These are phyloP conservation scores for Paspalum notatum DNA, from an alignment of 176 grass and related monocot species.

Conservation along the genomic window DNA sequence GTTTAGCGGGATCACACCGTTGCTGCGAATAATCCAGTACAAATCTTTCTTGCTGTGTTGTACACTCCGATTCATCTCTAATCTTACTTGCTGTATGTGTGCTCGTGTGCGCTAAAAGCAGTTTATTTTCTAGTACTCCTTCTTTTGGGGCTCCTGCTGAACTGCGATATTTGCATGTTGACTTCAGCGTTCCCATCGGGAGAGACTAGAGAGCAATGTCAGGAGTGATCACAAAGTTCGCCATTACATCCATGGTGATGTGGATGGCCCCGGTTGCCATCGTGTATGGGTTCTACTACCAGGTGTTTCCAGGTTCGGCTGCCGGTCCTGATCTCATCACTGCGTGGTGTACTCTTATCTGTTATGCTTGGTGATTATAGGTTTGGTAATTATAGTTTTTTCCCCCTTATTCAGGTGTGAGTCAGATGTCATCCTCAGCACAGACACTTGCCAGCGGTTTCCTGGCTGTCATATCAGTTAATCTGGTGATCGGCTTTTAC, in stretches of 20 bases:
- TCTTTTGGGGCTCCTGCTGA: not conserved
- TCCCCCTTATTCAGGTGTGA: conserved; percentile 42
- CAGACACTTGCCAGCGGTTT: conserved; percentile 84
- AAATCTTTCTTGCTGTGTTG: not conserved
- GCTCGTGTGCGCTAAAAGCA: not conserved
- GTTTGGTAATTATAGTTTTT: not conserved
- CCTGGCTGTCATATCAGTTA: conserved; percentile 86
- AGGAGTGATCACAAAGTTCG: conserved; percentile 73
- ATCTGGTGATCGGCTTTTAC: conserved; percentile 78
- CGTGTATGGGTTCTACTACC: conserved; percentile 78
- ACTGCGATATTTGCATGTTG: not conserved
- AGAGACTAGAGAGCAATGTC: conserved; percentile 53
- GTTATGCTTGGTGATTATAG: not conserved
- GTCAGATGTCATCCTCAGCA: conserved; percentile 62
- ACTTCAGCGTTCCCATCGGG: conserved; percentile 17
- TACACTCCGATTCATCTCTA: not conserved
- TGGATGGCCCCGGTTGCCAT: conserved; percentile 81
- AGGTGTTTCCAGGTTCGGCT: conserved; percentile 77
- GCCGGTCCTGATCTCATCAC: not conserved
- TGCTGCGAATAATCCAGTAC: not conserved
- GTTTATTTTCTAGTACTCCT: not conserved
- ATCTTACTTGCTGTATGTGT: not conserved
- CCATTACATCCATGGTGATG: conserved; percentile 79
- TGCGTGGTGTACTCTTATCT: not conserved
- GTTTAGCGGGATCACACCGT: not conserved